Evolutionary conservation across 768 basidiomycete genomes (phyloP).

Genomic region (Harrya chromipes): DNA sequence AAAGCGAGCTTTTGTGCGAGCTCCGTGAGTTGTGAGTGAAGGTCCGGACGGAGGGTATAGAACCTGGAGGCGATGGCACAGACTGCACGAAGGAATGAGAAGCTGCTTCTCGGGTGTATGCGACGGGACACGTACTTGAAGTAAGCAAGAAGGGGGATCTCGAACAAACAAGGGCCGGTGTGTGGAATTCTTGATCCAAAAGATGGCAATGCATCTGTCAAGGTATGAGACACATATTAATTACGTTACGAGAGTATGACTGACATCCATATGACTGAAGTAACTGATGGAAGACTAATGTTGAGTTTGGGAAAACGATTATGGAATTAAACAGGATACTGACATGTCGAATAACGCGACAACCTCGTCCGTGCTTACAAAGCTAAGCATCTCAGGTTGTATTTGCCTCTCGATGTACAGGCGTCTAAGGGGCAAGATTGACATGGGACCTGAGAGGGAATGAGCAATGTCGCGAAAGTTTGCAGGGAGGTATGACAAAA

Average conservation of each 20-base stretch:
- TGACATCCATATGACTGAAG: slow-evolving; percentile 73
- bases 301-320: slow-evolving; percentile 2
- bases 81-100: slow-evolving; percentile 46
- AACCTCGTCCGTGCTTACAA: slow-evolving; percentile 86
- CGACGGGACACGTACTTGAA: slow-evolving; percentile 57
- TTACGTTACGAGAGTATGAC: slow-evolving; percentile 25
- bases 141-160: slow-evolving; percentile 94
- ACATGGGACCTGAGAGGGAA: slow-evolving; percentile 68
- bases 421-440: slow-evolving; percentile 76
- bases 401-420: slow-evolving; percentile 85
- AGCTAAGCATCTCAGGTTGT: slow-evolving; percentile 91
- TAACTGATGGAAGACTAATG: slow-evolving; percentile 42
- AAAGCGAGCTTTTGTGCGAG: slow-evolving; percentile 88
- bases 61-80: slow-evolving; percentile 95
- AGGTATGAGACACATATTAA: slow-evolving; percentile 7
- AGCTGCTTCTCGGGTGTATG: background rate
- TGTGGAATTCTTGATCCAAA: slow-evolving; percentile 87
- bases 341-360: slow-evolving; percentile 89
- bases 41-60: slow-evolving; percentile 76
- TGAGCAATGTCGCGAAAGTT: slow-evolving; percentile 1
- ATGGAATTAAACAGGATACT: slow-evolving; percentile 29
- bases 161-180: slow-evolving; percentile 89
- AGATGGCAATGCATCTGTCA: slow-evolving; percentile 73
- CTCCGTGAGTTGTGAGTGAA: slow-evolving; percentile 76
- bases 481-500: slow-evolving; percentile 29